These are phyloP conservation scores for Amanita exitialis DNA, from an alignment of 768 basidiomycete species.

Conservation along the genomic window DNA sequence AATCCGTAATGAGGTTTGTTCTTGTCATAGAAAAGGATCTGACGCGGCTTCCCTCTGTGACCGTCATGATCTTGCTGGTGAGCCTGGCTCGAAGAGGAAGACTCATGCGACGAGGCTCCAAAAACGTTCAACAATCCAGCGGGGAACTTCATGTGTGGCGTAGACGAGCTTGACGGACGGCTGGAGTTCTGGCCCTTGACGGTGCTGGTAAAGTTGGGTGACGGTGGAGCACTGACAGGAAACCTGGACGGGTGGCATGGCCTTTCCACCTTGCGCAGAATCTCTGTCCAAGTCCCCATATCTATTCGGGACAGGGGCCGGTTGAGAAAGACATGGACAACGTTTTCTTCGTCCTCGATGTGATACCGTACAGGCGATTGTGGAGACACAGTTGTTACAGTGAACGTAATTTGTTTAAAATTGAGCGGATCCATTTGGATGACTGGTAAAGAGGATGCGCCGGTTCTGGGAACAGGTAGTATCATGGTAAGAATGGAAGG, in stretches of 20 bases:
- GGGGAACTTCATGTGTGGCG: neutral
- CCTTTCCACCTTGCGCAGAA: conserved; percentile 1
- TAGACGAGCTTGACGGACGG: neutral
- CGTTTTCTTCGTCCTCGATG: conserved; percentile 2
- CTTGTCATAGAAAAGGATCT: conserved; percentile 24
- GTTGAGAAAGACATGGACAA: conserved; percentile 6
- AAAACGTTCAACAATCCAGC: neutral
- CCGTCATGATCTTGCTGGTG: neutral
- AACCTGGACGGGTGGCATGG: neutral
- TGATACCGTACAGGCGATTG: conserved; percentile 4
- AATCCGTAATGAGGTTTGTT: conserved; percentile 27
- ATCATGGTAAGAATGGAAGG: neutral
- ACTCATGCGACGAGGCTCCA: neutral
- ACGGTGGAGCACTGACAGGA: conserved; percentile 1
- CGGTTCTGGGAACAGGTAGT: neutral
- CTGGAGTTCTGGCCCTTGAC: neutral
- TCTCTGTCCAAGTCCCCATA: conserved; percentile 2
- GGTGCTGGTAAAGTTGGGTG: neutral
- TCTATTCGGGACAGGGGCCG: conserved; percentile 6
- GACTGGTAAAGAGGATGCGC: neutral
- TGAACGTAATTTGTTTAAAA: conserved; percentile 5
- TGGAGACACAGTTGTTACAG: neutral
- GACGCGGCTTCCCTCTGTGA: neutral
- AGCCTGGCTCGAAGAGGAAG: neutral
- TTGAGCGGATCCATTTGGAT: neutral